phyloP scores from a whole-genome alignment of 2,329 filamentous ascomycete species.

The Trichoderma koningii region DNA sequence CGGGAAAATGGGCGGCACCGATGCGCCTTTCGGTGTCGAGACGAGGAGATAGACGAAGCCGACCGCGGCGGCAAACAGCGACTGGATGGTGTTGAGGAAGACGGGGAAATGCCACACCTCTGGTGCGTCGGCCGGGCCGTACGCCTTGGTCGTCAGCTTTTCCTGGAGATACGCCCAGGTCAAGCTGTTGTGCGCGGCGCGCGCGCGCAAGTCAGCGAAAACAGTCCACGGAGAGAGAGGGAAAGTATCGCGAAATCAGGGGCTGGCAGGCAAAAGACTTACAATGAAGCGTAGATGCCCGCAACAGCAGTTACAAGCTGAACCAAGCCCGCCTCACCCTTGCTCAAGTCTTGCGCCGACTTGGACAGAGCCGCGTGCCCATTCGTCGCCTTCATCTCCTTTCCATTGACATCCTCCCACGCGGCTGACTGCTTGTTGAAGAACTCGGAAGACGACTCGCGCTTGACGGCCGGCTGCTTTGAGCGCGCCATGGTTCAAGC shows the following conservation, averaged over 20 bases:
- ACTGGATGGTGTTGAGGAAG: slow-evolving; percentile 95
- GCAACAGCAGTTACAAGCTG: slow-evolving; percentile 86
- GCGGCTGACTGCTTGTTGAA: slow-evolving; percentile 51
- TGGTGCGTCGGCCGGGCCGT: slow-evolving; percentile 63
- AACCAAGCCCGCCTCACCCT: slow-evolving; percentile 62
- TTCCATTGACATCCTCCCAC: slow-evolving; percentile 41
- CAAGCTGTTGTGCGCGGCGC: slow-evolving; percentile 51
- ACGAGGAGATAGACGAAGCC: slow-evolving; percentile 78
- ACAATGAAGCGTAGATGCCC: slow-evolving; percentile 98
- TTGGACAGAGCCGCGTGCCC: slow-evolving; percentile 36
- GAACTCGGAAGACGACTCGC: slow-evolving; percentile 67
- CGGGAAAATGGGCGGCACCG: slow-evolving; percentile 72
- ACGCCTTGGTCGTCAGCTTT: slow-evolving; percentile 90
- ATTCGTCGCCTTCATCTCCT: slow-evolving; percentile 33
- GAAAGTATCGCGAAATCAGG: neutral
- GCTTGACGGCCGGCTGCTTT: slow-evolving; percentile 69
- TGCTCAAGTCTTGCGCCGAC: slow-evolving; percentile 37
- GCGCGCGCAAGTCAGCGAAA: slow-evolving; percentile 10
- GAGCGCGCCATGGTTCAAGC: slow-evolving; percentile 63
- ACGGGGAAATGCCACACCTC: slow-evolving; percentile 91
- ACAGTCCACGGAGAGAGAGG: neutral
- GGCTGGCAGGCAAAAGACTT: slow-evolving; percentile 39
- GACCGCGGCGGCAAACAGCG: slow-evolving; percentile 78
- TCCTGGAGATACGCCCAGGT: slow-evolving; percentile 98
- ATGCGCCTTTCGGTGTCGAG: slow-evolving; percentile 53